phyloP scores from a whole-genome alignment of 225 moss, liverwort and hornwort genomes.

The Lunularia cruciata region DNA sequence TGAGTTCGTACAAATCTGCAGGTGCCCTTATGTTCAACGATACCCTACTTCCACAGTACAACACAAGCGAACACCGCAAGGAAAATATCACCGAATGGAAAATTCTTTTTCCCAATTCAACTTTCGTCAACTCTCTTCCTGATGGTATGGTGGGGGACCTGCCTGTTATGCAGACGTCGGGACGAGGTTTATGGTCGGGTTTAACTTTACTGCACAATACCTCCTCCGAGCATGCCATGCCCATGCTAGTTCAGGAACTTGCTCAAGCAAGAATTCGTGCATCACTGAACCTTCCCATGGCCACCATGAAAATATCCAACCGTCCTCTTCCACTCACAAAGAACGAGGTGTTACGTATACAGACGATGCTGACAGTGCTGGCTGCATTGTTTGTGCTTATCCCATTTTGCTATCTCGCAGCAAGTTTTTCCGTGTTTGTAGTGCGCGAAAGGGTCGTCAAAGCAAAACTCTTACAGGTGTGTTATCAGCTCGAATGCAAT shows the following conservation, averaged over 20 bases:
- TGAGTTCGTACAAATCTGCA: slow-evolving; percentile 30
- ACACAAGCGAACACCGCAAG: slow-evolving; percentile 55
- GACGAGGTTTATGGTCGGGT: slow-evolving; percentile 62
- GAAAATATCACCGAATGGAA: slow-evolving; percentile 57
- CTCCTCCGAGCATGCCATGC: slow-evolving; percentile 81
- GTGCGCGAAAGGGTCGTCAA: slow-evolving; percentile 91
- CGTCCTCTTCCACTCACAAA: slow-evolving; percentile 89
- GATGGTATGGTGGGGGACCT: slow-evolving; percentile 39
- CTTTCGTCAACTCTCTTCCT: slow-evolving; percentile 29
- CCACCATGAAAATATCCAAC: slow-evolving; percentile 55
- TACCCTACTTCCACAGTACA: slow-evolving; percentile 71
- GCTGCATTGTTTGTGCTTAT: slow-evolving; percentile 92
- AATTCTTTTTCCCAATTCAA: slow-evolving; percentile 43
- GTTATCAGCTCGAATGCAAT: neutral
- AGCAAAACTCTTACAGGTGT: slow-evolving; percentile 94
- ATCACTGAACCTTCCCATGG: slow-evolving; percentile 51
- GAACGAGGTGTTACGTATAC: slow-evolving; percentile 63
- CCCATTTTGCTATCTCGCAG: slow-evolving; percentile 92
- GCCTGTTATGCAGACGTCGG: slow-evolving; percentile 53
- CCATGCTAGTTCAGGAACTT: slow-evolving; percentile 82
- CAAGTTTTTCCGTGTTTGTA: slow-evolving; percentile 84
- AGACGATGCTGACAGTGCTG: slow-evolving; percentile 79
- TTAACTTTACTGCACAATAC: slow-evolving; percentile 82
- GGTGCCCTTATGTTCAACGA: slow-evolving; percentile 93
- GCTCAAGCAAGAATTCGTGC: slow-evolving; percentile 67